Percentiles rank a stretch among this genome's conserved stretches.
Conservation (phyloP, 2,329 filamentous ascomycete genomes). For the Epichloe scottii region DNA sequence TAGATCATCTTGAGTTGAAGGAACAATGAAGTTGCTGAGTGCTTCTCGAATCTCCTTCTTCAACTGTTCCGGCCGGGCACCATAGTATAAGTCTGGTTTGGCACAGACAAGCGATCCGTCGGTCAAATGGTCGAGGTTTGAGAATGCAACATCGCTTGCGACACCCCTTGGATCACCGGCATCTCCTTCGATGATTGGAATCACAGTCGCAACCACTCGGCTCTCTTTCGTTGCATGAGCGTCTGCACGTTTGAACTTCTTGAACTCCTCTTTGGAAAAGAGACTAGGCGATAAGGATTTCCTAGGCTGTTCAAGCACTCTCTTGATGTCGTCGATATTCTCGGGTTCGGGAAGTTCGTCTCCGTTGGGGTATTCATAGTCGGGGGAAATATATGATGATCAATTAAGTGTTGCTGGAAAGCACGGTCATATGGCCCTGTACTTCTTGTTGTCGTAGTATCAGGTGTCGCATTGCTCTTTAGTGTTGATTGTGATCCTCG, state of each 20-base stretch:
- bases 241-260: conserved; percentile 17
- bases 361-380: too few species aligned
- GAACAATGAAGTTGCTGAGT: conserved; percentile 15
- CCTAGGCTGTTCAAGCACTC: conserved; percentile 6
- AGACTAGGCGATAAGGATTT: conserved; percentile 23
- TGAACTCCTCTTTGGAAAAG: conserved; percentile 20
- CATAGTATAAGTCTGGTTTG: conserved; percentile 23
- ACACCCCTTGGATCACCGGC: conserved; percentile 11
- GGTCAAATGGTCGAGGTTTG: conserved; percentile 24
- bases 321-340: conserved; percentile 11
- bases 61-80: conserved; percentile 18
- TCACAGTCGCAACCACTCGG: conserved; percentile 17
- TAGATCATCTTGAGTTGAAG: conserved; percentile 18
- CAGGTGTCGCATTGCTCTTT: background rate
- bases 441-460: background rate
- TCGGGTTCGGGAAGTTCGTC: conserved; percentile 7
- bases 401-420: conserved; percentile 12
- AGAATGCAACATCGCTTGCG: conserved; percentile 18
- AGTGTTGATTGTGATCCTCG: conserved; percentile 8
- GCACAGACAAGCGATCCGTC: conserved; percentile 19
- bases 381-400: too few species aligned
- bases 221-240: conserved; percentile 21
- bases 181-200: conserved; percentile 21
- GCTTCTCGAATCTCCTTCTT: conserved; percentile 11
- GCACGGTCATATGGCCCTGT: conserved; percentile 11